A percentile compares a stretch with the other conserved stretches of the same genome.
phyloP scores from a whole-genome alignment of 306 rosid genomes.

The Trichosanthes truncata region DNA sequence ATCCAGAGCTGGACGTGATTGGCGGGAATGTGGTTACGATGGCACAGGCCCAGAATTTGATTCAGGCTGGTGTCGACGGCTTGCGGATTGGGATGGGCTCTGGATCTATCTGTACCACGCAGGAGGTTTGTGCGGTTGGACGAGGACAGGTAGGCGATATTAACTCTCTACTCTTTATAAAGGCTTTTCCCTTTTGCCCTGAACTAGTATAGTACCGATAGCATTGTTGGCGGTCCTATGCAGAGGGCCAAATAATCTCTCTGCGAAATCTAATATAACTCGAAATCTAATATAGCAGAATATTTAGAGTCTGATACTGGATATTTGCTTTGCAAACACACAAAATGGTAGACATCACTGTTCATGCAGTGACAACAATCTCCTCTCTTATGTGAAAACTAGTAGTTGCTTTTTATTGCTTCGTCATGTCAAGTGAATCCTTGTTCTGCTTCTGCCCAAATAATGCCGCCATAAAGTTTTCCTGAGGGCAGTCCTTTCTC shows the following conservation, averaged over 20 bases:
- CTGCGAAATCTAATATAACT: neutral
- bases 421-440: neutral
- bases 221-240: neutral
- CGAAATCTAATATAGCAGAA: too few relatives aligned
- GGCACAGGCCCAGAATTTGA: constrained; percentile 78
- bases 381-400: neutral
- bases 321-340: neutral
- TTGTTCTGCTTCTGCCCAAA: neutral
- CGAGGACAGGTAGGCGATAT: constrained; percentile 67
- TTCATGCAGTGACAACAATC: neutral
- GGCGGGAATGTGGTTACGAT: constrained; percentile 95
- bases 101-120: constrained; percentile 92
- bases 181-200: neutral
- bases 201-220: neutral
- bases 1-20: constrained; percentile 66
- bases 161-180: neutral
- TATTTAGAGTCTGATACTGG: neutral
- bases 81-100: constrained; percentile 96
- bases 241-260: neutral
- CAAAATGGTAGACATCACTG: neutral
- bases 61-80: constrained; percentile 87
- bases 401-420: neutral
- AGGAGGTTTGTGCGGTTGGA: constrained; percentile 94
- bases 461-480: neutral
- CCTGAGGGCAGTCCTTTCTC: neutral